Evolutionary conservation across 1,284 basidiomycete genomes (phyloP), one percentile per base, ranked within the genome.

Genomic region (Pseudozyma sp.): DNA sequence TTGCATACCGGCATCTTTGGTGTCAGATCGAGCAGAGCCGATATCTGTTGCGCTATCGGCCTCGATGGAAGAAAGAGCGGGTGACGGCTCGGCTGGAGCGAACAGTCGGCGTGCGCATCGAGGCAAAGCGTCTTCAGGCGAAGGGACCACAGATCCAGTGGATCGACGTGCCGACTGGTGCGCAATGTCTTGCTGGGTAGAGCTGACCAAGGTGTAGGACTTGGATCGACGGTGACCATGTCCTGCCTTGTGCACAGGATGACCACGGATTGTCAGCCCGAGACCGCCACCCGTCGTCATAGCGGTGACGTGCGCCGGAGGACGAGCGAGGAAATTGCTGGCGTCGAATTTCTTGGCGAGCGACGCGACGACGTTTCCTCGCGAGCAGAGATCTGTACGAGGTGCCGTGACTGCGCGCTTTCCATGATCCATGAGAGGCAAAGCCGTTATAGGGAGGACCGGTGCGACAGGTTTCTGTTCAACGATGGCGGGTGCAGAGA

Each of bases 291-390:
- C 46, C 8, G 57, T 44, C 5, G 66, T 30, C 51, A 61, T 16
- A 2, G 49, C 61, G 7, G 68, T 37, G 17, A 56, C 30, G 39
- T 68, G 61, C 6, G 65, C n/a, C n/a, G 62, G 71, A 1, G 63
- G 64, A 5, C 63, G 55, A 3, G 63, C 34, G 8, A 65, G 54
- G 24, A 68, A 68, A 47, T 60, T 54, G 14, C 49, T 56, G 1
- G 65, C 65, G 29, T 69, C 71, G 17, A 74, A 74, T 35, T 66
- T 65, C 55, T 61, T 74, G 5, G 71, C 71, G 7, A 68, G 58
- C 30, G 71, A 74, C 3, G 71, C 71, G 3, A 74, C 71, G 19
- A 56, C 49, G 16, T 68, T 68, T 14, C 64, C 60, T 19, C 50
- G 42, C 6, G 44, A 37, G 13, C 43, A 39, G 7, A 19, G 19